A percentile compares a stretch with the other conserved stretches of the same genome.
These are phyloP conservation scores for Candida silvicultrix DNA, from an alignment of 805 yeast species.

Conservation along the genomic window DNA sequence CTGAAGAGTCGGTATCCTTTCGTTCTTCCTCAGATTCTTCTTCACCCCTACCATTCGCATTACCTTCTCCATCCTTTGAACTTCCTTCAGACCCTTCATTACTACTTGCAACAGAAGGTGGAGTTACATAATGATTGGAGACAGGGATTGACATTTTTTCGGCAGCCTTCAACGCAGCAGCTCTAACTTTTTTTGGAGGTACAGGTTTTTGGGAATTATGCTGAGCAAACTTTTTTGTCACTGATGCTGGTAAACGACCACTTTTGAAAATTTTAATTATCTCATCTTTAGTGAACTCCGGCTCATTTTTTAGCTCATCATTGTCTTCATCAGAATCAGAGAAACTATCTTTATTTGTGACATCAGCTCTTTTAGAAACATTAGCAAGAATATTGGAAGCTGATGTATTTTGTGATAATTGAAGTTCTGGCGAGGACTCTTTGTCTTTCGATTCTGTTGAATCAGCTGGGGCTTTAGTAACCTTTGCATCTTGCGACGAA, in stretches of 20 bases:
- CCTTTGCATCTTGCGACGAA: too few relatives aligned
- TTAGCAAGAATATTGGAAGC: background rate
- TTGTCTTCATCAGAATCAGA: conserved; percentile 15
- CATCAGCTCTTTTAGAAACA: background rate
- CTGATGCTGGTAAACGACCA: conserved; percentile 11
- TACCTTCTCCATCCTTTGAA: too few relatives aligned
- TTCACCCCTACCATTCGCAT: background rate
- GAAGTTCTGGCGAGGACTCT: background rate
- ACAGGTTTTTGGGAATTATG: background rate
- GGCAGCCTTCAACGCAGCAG: conserved; percentile 6
- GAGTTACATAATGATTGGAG: too few relatives aligned
- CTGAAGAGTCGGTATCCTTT: background rate
- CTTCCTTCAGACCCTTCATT: too few relatives aligned
- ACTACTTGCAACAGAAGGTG: background rate
- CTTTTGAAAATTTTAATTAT: conserved; percentile 9
- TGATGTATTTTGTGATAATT: background rate
- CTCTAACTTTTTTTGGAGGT: conserved; percentile 2
- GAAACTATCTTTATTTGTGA: conserved; percentile 3
- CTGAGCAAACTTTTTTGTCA: conserved; percentile 5
- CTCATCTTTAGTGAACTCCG: conserved; percentile 15
- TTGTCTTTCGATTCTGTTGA: background rate
- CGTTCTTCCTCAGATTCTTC: background rate
- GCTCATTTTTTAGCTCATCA: conserved; percentile 6
- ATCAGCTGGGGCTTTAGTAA: background rate
- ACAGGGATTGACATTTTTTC: background rate